Evolutionary conservation across 2,329 filamentous ascomycete species (phyloP).

Genomic region (Fusarium azukiicola): DNA sequence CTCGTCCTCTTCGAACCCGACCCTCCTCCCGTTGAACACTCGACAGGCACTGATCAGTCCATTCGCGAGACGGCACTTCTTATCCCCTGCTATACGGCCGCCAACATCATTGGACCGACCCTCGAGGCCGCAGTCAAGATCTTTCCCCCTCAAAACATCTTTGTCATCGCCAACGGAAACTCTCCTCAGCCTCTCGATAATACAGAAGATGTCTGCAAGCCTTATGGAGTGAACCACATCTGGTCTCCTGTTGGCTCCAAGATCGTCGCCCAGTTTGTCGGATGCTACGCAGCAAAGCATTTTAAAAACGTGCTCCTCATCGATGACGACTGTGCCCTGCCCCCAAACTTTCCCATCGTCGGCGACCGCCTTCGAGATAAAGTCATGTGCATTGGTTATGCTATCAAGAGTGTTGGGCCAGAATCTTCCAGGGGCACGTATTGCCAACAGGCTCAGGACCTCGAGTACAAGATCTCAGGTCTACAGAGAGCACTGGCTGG

Average conservation of each 20-base stretch:
- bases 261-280: constrained; percentile 39
- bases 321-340: constrained; percentile 35
- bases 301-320: constrained; percentile 36
- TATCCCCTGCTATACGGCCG: constrained; percentile 40
- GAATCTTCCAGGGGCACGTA: constrained; percentile 26
- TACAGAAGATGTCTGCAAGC: constrained; percentile 30
- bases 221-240: constrained; percentile 33
- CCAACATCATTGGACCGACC: constrained; percentile 30
- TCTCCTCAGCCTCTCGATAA: constrained; percentile 32
- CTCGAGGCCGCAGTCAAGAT: constrained; percentile 29
- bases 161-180: constrained; percentile 41
- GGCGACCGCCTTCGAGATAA: constrained; percentile 23
- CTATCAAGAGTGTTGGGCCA: constrained; percentile 40
- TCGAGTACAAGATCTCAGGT: constrained; percentile 41
- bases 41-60: not conserved
- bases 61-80: constrained; percentile 26
- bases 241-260: constrained; percentile 39
- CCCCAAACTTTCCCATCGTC: constrained; percentile 31
- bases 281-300: constrained; percentile 21
- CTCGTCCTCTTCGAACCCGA: constrained; percentile 25
- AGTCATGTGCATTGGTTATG: constrained; percentile 37
- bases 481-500: constrained; percentile 23
- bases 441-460: constrained; percentile 35
- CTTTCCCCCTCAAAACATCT: constrained; percentile 32
- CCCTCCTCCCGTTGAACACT: not conserved